Evolutionary conservation across 148 eudicot genomes (phyloP), one percentile per base, ranked within the genome.

Genomic region (Limonium bicolor): DNA sequence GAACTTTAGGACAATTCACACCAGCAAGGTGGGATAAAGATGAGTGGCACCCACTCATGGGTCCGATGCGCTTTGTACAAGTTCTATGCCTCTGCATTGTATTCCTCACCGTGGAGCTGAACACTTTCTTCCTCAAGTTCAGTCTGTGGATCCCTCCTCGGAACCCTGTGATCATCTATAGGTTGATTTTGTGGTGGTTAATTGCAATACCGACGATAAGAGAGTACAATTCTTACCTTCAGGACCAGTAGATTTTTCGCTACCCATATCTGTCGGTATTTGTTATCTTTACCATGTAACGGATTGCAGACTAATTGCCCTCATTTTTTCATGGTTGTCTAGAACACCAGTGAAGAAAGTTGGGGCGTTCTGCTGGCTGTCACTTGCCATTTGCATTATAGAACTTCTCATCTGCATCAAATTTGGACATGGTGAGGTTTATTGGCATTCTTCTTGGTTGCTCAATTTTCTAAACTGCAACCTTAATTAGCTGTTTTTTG

Each of bases 21-120:
- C 97, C 97, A 36, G 97, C 97, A 24, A 76, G 70, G 48, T 90
- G 97, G 97, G 97, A 90, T 61, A 90, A 90, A 71, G 97, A 90
- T 51, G 97, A 90, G 65, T 90, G 97, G 97, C 87, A 72, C 50
- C 97, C 94, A 24, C 77, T 90, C 29, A 92, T 80, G 51, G 95
- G 95, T 53, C 97, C 97, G 33, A 77, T 80, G 76, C 84, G 97
- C 46, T 90, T 90, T 60, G 44, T 84, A 36, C 95, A 90, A 90
- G 93, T 90, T 44, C 62, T 84, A 15, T 72, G 55, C 58, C 82
- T 90, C 27, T 90, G 97, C 61, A 50, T 77, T 41, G 56, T 77
- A 35, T 90, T 90, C 73, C 60, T 90, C 68, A 84, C 85, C 10
- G 97, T 90, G 67, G 95, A 84, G 68, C 69, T 90, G 36, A 88